Conservation (phyloP, 495 filamentous ascomycete species). For the Talaromyces stipitatus region DNA sequence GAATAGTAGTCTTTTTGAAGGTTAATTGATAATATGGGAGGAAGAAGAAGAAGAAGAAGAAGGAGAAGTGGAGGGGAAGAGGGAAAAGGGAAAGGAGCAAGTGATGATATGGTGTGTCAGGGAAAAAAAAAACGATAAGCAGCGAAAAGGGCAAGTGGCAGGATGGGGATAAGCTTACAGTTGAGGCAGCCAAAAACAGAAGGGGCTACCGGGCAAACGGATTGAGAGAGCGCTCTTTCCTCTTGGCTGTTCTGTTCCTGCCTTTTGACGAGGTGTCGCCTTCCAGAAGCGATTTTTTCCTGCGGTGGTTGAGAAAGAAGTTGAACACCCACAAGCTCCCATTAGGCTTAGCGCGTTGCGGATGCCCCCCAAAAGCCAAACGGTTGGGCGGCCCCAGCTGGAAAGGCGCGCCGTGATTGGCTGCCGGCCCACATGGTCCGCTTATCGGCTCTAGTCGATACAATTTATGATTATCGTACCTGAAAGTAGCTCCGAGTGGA, state of each 20-base stretch:
- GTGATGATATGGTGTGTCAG: neutral
- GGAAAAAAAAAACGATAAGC: neutral
- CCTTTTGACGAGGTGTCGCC: neutral
- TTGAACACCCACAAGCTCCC: slow-evolving; percentile 20
- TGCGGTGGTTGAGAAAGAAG: slow-evolving; percentile 11
- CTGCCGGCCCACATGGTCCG: neutral
- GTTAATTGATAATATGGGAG: neutral
- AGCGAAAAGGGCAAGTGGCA: neutral
- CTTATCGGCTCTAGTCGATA: neutral
- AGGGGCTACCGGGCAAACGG: slow-evolving; percentile 2
- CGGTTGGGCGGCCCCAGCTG: slow-evolving; percentile 23
- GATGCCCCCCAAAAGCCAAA: slow-evolving; percentile 25
- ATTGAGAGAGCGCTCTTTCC: neutral
- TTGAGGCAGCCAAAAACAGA: neutral
- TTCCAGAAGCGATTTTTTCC: neutral
- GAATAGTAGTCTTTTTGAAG: neutral
- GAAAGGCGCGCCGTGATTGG: neutral
- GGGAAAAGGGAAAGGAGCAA: slow-evolving; percentile 18
- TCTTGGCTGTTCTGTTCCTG: neutral
- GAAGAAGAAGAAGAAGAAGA: neutral
- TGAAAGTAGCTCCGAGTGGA: neutral
- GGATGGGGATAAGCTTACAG: neutral
- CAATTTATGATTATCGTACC: neutral
- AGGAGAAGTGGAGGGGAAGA: slow-evolving; percentile 11
- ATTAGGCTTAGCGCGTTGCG: slow-evolving; percentile 18